phyloP scores from a whole-genome alignment of 441 rosid genomes.

The Populus hybrid region DNA sequence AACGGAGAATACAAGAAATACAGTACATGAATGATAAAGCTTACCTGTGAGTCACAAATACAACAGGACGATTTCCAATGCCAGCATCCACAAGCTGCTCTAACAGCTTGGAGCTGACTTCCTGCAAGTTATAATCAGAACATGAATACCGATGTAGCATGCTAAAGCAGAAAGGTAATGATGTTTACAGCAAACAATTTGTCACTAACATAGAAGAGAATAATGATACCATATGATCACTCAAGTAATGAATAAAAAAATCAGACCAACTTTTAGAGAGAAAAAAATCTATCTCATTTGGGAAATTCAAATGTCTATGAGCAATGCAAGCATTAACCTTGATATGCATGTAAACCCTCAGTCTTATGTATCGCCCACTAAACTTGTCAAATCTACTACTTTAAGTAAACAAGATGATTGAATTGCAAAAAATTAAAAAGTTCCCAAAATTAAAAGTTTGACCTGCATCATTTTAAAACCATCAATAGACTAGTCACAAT shows the following conservation, averaged over 20 bases:
- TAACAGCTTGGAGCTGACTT: constrained; percentile 80
- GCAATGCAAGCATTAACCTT: background rate
- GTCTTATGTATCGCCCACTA: background rate
- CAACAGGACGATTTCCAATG: constrained; percentile 94
- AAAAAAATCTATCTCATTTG: background rate
- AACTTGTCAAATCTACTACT: background rate
- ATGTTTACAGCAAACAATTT: background rate
- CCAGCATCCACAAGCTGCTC: constrained; percentile 88
- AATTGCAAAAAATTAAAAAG: background rate
- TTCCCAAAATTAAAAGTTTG: background rate
- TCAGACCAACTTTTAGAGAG: background rate
- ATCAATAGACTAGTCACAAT: background rate
- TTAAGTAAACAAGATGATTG: background rate
- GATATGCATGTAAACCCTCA: background rate
- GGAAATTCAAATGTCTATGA: background rate
- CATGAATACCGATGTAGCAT: constrained; percentile 9
- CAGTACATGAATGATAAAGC: background rate
- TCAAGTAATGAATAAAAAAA: background rate
- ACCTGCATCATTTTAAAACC: background rate
- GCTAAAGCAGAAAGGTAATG: constrained; percentile 7
- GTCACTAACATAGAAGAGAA: background rate
- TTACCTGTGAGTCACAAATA: constrained; percentile 97
- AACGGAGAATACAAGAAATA: background rate
- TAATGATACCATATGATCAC: background rate
- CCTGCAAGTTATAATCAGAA: constrained; percentile 47